phyloP scores from a whole-genome alignment of 768 basidiomycete genomes.

The Pisolithus marmoratus region DNA sequence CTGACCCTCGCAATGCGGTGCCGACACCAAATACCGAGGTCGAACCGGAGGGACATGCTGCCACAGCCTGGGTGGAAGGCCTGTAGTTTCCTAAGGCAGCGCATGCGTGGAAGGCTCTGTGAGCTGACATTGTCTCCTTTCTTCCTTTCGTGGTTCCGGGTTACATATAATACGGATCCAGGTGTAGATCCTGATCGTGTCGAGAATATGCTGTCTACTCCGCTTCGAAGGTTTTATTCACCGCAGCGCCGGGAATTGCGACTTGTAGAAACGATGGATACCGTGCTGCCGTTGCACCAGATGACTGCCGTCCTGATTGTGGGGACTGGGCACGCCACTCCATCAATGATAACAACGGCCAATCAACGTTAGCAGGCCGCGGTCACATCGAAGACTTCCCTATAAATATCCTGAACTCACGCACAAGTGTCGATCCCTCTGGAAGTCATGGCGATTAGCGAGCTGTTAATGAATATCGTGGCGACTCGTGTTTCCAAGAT shows the following conservation, averaged over 20 bases:
- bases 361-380: no score
- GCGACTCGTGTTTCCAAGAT: no score
- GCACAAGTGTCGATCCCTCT: no score
- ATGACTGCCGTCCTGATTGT: neutral
- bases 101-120: no score
- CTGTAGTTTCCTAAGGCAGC: slow-evolving; percentile 13
- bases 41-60: slow-evolving; percentile 64
- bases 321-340: neutral
- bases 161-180: neutral
- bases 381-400: no score
- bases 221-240: slow-evolving; percentile 67
- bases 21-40: slow-evolving; percentile 83
- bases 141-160: no score
- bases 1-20: slow-evolving; percentile 70
- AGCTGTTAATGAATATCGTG: no score
- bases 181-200: slow-evolving; percentile 49
- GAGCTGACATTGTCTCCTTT: neutral
- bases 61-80: slow-evolving; percentile 88
- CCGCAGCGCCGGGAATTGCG: slow-evolving; percentile 37
- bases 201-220: slow-evolving; percentile 71
- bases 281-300: neutral
- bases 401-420: no score
- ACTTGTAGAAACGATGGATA: neutral
- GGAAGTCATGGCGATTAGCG: no score
- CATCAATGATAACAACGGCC: no score